A percentile compares a stretch with the other conserved stretches of the same genome.
These are phyloP conservation scores for Camelina laxa DNA, from an alignment of 345 rosid genomes.

Conservation along the genomic window DNA sequence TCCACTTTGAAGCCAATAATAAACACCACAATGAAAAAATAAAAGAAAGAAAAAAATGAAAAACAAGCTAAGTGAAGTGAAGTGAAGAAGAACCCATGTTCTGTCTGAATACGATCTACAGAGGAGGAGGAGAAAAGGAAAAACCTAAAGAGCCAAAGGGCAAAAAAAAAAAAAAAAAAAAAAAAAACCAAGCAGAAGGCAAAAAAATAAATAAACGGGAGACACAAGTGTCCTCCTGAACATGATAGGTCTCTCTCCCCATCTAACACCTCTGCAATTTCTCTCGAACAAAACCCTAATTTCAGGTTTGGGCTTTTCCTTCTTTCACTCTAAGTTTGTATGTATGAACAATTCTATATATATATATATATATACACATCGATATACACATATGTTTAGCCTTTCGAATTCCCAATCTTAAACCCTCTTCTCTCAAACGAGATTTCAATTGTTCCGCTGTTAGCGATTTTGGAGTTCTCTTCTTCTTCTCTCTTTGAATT, in stretches of 20 bases:
- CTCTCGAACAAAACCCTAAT: constrained; percentile 44
- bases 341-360: background rate
- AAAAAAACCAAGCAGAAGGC: too few species aligned
- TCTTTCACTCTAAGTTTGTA: constrained; percentile 17
- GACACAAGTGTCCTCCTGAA: constrained; percentile 11
- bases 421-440: background rate
- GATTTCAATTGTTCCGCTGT: background rate
- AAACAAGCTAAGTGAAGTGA: constrained; percentile 3
- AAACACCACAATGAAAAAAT: background rate
- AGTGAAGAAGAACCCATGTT: constrained; percentile 25
- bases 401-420: constrained; percentile 28
- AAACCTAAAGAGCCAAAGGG: background rate
- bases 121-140: constrained; percentile 24
- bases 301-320: constrained; percentile 30
- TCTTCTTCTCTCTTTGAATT: constrained; percentile 7
- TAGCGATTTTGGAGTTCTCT: constrained; percentile 2
- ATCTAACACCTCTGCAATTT: constrained; percentile 34
- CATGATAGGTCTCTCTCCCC: constrained; percentile 30
- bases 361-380: constrained; percentile 3
- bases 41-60: background rate
- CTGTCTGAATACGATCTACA: constrained; percentile 36
- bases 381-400: background rate
- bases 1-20: constrained; percentile 6
- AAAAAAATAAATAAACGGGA: background rate
- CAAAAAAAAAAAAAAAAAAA: background rate